These are phyloP conservation scores for Vanrija sp. DNA, from an alignment of 1,284 basidiomycete genomes.

Conservation along the genomic window DNA sequence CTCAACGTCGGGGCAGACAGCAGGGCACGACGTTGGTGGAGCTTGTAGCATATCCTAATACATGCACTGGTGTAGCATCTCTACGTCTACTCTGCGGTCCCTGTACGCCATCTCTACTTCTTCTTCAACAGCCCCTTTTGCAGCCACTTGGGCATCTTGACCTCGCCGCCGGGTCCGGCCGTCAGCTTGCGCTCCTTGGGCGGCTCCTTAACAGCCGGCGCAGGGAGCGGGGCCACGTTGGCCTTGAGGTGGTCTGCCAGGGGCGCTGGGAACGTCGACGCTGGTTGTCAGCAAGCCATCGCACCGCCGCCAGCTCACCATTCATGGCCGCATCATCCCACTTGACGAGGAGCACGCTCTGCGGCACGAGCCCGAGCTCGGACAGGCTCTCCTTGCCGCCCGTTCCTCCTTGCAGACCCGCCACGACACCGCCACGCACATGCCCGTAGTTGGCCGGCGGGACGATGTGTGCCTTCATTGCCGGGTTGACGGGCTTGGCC, in stretches of 20 bases:
- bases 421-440: slow-evolving; percentile 22
- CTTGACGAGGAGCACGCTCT: slow-evolving; percentile 43
- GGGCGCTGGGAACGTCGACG: slow-evolving; percentile 36
- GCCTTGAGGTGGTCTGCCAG: slow-evolving; percentile 36
- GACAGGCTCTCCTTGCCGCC: slow-evolving; percentile 39
- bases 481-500: slow-evolving; percentile 19
- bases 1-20: slow-evolving; percentile 4
- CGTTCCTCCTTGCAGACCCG: slow-evolving; percentile 33
- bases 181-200: slow-evolving; percentile 41
- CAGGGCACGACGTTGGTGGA: slow-evolving; percentile 13
- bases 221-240: slow-evolving; percentile 40
- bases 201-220: slow-evolving; percentile 15
- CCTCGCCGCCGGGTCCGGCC: slow-evolving; percentile 24
- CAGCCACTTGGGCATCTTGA: slow-evolving; percentile 17
- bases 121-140: slow-evolving; percentile 49
- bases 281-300: slow-evolving; percentile 15
- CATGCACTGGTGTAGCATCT: neutral
- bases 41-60: neutral
- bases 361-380: slow-evolving; percentile 46
- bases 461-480: slow-evolving; percentile 27
- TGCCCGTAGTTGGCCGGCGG: slow-evolving; percentile 36
- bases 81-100: neutral
- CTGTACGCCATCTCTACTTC: slow-evolving; percentile 19
- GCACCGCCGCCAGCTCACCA: slow-evolving; percentile 23
- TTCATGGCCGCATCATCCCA: slow-evolving; percentile 47